Evolutionary conservation across 768 basidiomycete species (phyloP).

Genomic region (Suillus placidus): DNA sequence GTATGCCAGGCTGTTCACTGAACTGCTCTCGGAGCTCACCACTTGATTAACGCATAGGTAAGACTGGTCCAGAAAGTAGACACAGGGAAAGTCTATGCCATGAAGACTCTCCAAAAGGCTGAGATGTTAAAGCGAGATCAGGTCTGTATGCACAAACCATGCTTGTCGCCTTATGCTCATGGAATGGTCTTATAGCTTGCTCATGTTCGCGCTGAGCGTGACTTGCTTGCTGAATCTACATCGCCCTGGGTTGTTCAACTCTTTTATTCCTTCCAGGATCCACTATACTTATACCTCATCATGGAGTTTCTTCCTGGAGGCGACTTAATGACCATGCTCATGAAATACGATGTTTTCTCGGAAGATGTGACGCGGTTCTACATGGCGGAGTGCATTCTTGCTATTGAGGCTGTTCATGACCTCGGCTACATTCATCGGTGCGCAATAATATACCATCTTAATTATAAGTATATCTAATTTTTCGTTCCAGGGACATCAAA

Average conservation of each 20-base stretch:
- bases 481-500: slow-evolving; percentile 84
- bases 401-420: slow-evolving; percentile 97
- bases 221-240: slow-evolving; percentile 94
- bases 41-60: slow-evolving; percentile 52
- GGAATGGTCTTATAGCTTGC: slow-evolving; percentile 64
- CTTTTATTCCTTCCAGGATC: slow-evolving; percentile 98
- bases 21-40: slow-evolving; percentile 1
- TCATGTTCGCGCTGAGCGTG: slow-evolving; percentile 95
- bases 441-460: slow-evolving; percentile 26
- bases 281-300: slow-evolving; percentile 93
- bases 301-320: slow-evolving; percentile 94
- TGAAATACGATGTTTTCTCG: slow-evolving; percentile 99
- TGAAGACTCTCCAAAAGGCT: slow-evolving; percentile 98
- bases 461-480: neutral
- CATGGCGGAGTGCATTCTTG: slow-evolving; percentile 97
- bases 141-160: slow-evolving; percentile 46
- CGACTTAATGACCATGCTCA: slow-evolving; percentile 99
- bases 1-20: slow-evolving; percentile 42
- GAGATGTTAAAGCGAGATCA: slow-evolving; percentile 99
- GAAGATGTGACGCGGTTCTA: slow-evolving; percentile 99
- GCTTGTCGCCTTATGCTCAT: slow-evolving; percentile 1
- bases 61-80: slow-evolving; percentile 96
- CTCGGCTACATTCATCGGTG: slow-evolving; percentile 99
- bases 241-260: slow-evolving; percentile 97
- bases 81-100: slow-evolving; percentile 97